Evolutionary conservation across 495 filamentous ascomycete genomes (phyloP), one percentile per base, ranked within the genome.

Genomic region (Tuber melanosporum): DNA sequence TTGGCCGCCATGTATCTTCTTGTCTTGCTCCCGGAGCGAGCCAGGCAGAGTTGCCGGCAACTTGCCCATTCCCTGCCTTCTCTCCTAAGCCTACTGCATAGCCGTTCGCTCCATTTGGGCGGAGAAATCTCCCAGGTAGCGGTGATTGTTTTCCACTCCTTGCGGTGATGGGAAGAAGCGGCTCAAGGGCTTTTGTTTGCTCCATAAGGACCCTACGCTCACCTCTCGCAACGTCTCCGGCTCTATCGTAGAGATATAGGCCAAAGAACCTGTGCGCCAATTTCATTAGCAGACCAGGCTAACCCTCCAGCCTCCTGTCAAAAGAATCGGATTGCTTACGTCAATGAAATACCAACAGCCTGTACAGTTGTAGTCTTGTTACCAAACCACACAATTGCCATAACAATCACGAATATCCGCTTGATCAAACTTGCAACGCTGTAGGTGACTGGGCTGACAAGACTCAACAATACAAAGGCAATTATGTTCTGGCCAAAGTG

Each of bases 401-500:
- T 92, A 73, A 94, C 88, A 82, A 99, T 97, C 78, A 99, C 95
- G 83, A 97, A 98, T 12, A 99, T 95, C 43, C 95, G 91, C 85
- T 99, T 99, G 78, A 98, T 94, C 71, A 99, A 87, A 52, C 91
- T 93, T 41, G 95, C 95, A 49, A 99, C 95, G 0, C 93, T 97
- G 86, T 99, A 99, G 3, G 96, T 98, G 46, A 99, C 95, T 6
- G 95, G 95, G 3, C 92, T 95, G 19, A 98, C 91, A 87, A 97
- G 90, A 71, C 93, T 94, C 32, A 98, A 86, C 17, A 99, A 87
- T 52, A 97, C 86, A 81, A 99, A 99, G 0, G 95, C 95, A 73
- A 98, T 87, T 57, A 99, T 95, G 83, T 95, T 97, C 79, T 99
- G 95, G 1, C 90, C 93, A 83, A 99, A 99, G 83, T 99, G 95